A percentile compares a stretch with the other conserved stretches of the same genome.
Conservation (phyloP, 2,329 filamentous ascomycete genomes). For the Ceratocystis alfenasii region DNA sequence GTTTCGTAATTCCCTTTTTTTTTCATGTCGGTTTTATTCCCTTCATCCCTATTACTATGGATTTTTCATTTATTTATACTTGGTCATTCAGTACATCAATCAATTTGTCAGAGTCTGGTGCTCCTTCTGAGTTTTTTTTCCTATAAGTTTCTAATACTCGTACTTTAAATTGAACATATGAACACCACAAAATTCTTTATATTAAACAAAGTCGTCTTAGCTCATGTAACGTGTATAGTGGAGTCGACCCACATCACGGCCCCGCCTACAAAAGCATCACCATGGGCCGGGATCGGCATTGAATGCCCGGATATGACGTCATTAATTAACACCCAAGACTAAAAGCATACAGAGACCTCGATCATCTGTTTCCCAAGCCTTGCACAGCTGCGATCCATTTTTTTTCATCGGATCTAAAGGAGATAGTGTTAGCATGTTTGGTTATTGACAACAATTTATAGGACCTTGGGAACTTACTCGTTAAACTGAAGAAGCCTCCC, state of each 20-base stretch:
- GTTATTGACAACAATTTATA: constrained; percentile 23
- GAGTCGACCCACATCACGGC: constrained; percentile 14
- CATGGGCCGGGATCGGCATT: not conserved
- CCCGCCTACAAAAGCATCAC: constrained; percentile 1
- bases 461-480: constrained; percentile 41
- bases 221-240: constrained; percentile 12
- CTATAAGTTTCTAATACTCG: not conserved
- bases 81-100: not conserved
- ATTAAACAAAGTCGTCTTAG: not conserved
- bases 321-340: not conserved
- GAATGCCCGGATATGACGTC: not conserved
- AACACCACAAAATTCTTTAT: not conserved
- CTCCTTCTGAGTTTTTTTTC: not conserved
- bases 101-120: too few species aligned
- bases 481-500: constrained; percentile 67
- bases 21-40: constrained; percentile 12
- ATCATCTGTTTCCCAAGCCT: constrained; percentile 23
- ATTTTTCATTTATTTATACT: not conserved
- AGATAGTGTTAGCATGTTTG: constrained; percentile 12
- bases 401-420: constrained; percentile 25
- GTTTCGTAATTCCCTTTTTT: not conserved
- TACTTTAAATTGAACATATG: not conserved
- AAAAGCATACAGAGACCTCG: not conserved
- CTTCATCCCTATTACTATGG: not conserved
- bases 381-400: constrained; percentile 27